Evolutionary conservation across 257 asterid genomes (phyloP), one percentile per base, ranked within the genome.

Genomic region (Perilla frutescens): DNA sequence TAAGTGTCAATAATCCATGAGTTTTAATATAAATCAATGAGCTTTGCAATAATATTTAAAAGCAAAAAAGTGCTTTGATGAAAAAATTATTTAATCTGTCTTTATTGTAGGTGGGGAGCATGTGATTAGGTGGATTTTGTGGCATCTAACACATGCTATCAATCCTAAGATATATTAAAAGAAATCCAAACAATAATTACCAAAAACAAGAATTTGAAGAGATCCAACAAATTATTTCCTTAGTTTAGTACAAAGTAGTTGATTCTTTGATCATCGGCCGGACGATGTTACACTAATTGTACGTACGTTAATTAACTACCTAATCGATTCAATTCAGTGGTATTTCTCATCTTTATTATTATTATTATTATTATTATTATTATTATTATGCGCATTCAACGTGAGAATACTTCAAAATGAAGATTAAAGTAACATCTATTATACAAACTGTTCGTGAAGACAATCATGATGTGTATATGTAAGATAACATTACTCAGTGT

Each of bases 141-240:
- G 71, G 87, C 79, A 87, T 85, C 97, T 66, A 87, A 88, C 97
- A 91, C 97, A 87, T 89, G 97, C 84, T 71, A 75, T 71, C 79
- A 75, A 82, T 81, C 70, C 79, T 70, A 61, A 53, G 43, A 61
- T 77, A 76, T 69, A 66, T 69, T 73, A 45, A 53, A 61, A 62
- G n/a, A 69, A 65, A 79, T 49, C 67, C 50, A 71, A 70, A 55
- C 20, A 76, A 72, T 68, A 78, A 57, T 81, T 31, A 77, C 70
- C 66, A 75, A 66, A 60, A 20, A 34, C 31, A 47, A 14, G 14
- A 45, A 45, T 36, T 43, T 10, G 69, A 64, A 60, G 65, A 74
- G 72, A 58, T 31, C 70, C 54, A 31, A 31, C 62, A 49, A 43
- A 31, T 49, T 83, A 37, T 57, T 70, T 74, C 29, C 62, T 31